Conservation (phyloP, 2,329 filamentous ascomycete genomes). For the Harringtonia lauricola region DNA sequence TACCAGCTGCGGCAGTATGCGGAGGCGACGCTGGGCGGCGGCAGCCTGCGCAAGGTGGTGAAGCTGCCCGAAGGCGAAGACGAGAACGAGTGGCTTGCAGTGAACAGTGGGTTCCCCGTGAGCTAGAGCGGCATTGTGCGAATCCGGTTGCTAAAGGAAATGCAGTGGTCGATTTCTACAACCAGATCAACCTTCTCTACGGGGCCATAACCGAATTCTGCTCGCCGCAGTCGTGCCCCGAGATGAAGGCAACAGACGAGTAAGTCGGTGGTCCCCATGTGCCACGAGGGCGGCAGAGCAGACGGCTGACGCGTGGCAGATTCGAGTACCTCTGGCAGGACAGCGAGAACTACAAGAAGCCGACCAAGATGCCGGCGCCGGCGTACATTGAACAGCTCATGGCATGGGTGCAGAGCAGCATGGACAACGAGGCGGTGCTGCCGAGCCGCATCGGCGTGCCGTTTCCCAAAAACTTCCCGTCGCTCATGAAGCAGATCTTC, state of each 20-base stretch:
- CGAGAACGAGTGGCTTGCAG: slow-evolving; percentile 94
- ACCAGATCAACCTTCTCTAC: slow-evolving; percentile 98
- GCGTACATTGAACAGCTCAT: slow-evolving; percentile 98
- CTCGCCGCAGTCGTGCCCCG: slow-evolving; percentile 90
- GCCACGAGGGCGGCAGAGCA: no score
- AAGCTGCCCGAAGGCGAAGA: slow-evolving; percentile 96
- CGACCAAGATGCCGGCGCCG: slow-evolving; percentile 95
- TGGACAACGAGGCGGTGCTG: slow-evolving; percentile 91
- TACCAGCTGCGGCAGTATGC: slow-evolving; percentile 97
- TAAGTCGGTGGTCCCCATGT: slow-evolving; percentile 27
- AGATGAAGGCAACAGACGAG: slow-evolving; percentile 99
- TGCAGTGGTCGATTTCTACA: slow-evolving; percentile 99
- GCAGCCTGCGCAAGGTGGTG: slow-evolving; percentile 90
- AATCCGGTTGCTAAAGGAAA: slow-evolving; percentile 15
- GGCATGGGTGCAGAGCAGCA: slow-evolving; percentile 89
- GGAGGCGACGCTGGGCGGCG: slow-evolving; percentile 89
- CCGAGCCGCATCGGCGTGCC: slow-evolving; percentile 92
- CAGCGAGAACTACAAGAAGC: slow-evolving; percentile 82
- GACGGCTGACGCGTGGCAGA: slow-evolving; percentile 28
- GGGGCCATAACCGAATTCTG: slow-evolving; percentile 99
- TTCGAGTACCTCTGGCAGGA: slow-evolving; percentile 99
- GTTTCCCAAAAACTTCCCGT: slow-evolving; percentile 86
- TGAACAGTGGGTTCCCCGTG: slow-evolving; percentile 60
- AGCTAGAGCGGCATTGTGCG: no score
- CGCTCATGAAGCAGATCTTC: slow-evolving; percentile 89